These are phyloP conservation scores for Aechmea fasciata DNA, from an alignment of 176 grass and related monocot species.

Conservation along the genomic window DNA sequence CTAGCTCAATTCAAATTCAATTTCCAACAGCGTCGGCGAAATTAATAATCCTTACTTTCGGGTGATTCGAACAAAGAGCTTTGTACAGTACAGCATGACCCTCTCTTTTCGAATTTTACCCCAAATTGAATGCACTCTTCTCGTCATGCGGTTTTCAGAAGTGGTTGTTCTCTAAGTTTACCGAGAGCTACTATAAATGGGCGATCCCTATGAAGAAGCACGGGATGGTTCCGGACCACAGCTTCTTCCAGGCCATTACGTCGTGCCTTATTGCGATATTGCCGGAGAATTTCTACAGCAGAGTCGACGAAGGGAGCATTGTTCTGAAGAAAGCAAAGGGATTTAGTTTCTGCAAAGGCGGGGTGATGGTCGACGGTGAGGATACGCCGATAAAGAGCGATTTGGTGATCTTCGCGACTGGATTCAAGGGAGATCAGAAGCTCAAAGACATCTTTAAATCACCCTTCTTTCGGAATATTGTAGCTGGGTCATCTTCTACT, in stretches of 20 bases:
- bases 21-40: too few relatives aligned
- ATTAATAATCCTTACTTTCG: too few relatives aligned
- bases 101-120: too few relatives aligned
- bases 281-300: constrained; percentile 69
- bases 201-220: constrained; percentile 65
- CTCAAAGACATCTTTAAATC: constrained; percentile 68
- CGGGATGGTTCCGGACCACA: constrained; percentile 87
- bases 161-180: constrained; percentile 61
- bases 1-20: too few relatives aligned
- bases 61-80: too few relatives aligned
- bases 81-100: too few relatives aligned
- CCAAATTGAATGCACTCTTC: too few relatives aligned
- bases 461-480: constrained; percentile 50
- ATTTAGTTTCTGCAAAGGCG: constrained; percentile 58
- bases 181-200: constrained; percentile 48
- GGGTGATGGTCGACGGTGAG: constrained; percentile 50
- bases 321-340: constrained; percentile 57
- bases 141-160: constrained; percentile 31
- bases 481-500: constrained; percentile 44
- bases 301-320: constrained; percentile 77
- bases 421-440: constrained; percentile 85
- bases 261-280: constrained; percentile 64
- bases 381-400: constrained; percentile 44
- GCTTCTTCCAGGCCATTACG: constrained; percentile 58
- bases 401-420: constrained; percentile 73